Conservation (phyloP, 148 eudicot species). For the Simmondsia chinensis region DNA sequence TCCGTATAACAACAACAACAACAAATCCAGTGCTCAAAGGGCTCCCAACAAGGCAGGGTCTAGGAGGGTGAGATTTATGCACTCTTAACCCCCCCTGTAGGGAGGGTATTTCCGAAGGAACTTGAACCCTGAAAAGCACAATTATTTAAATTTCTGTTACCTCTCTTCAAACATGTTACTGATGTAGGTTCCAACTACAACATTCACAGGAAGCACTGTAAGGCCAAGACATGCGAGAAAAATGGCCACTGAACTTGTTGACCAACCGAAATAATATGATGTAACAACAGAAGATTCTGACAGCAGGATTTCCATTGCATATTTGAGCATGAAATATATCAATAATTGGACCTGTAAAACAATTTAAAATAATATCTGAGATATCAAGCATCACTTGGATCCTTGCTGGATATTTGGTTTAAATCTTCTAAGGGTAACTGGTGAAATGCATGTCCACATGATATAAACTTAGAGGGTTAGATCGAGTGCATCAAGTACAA, state of each 20-base stretch:
- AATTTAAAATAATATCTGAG: neutral
- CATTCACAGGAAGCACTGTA: constrained; percentile 33
- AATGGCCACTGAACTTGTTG: constrained; percentile 28
- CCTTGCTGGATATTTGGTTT: neutral
- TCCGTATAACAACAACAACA: no score
- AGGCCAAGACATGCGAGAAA: constrained; percentile 36
- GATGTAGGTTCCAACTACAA: constrained; percentile 30
- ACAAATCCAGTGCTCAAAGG: no score
- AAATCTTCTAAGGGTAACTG: neutral
- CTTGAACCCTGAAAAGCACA: neutral
- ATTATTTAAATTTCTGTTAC: neutral
- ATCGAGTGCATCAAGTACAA: no score
- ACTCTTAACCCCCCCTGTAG: no score
- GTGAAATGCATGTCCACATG: no score
- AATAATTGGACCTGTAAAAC: constrained; percentile 33
- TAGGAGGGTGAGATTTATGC: no score
- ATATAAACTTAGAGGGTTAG: no score
- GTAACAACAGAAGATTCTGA: constrained; percentile 38
- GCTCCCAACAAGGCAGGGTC: no score
- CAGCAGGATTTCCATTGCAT: constrained; percentile 40
- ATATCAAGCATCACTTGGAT: neutral
- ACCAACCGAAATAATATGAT: constrained; percentile 33
- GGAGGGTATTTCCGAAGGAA: no score
- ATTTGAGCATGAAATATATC: constrained; percentile 48
- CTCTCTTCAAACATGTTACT: constrained; percentile 32